Conservation (phyloP, 1,284 basidiomycete species). For the Cystobasidium slooffiae region DNA sequence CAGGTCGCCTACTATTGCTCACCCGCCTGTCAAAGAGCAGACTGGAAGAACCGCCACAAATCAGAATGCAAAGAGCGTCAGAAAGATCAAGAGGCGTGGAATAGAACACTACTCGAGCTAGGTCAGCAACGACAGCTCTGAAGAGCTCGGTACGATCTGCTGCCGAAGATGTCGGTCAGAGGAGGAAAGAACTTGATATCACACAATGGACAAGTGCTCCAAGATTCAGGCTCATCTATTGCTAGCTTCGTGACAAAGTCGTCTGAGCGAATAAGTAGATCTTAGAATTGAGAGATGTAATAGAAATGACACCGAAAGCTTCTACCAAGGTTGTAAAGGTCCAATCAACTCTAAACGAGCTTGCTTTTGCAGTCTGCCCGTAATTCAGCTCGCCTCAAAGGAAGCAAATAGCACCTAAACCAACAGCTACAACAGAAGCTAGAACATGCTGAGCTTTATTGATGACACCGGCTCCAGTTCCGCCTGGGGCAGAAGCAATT, state of each 20-base stretch:
- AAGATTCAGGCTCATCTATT: no score
- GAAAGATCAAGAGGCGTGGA: slow-evolving; percentile 1
- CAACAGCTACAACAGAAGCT: not conserved
- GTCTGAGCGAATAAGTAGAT: no score
- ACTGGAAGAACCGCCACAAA: not conserved
- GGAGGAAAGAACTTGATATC: no score
- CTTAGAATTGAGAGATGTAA: no score
- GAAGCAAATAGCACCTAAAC: no score
- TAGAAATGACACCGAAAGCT: no score
- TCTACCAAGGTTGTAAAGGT: no score
- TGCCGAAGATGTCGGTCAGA: not conserved
- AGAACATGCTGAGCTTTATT: not conserved
- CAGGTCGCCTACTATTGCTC: not conserved
- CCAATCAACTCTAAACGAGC: no score
- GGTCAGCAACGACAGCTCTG: not conserved
- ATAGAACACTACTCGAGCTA: not conserved
- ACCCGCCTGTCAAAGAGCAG: not conserved
- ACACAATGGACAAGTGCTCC: no score
- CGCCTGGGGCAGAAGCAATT: not conserved
- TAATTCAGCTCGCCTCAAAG: no score
- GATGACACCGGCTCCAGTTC: not conserved
- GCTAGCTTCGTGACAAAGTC: no score
- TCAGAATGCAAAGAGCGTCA: slow-evolving; percentile 1
- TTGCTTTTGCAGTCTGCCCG: no score
- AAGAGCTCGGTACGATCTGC: not conserved